Base-by-base conservation (phyloP, 2,329 filamentous ascomycete species). In the Xylaria sp. region DNA sequence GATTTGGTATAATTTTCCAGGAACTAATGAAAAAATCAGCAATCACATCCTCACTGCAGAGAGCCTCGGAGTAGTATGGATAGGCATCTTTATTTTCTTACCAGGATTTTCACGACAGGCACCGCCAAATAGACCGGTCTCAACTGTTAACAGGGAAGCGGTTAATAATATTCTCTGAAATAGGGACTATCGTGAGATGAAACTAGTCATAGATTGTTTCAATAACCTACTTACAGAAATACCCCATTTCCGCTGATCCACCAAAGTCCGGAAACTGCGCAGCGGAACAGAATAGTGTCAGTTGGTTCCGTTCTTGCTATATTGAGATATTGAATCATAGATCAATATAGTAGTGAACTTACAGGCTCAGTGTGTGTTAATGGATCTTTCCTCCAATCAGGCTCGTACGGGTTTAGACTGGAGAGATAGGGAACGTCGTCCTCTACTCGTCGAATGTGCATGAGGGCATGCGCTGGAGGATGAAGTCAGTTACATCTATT, bases 191-290 rank as follows among this genome's bases (percentile, higher is more conserved):
- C 29, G 3, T 3, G 7, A 31, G 29, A 31, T 31, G 29, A 31
- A 31, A 3, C 29, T 7, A 3, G 29, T 31, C 7, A 31, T 31
- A 7, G 29, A 7, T 31, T 7, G 7, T 31, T 31, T 31, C 29
- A 31, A 31, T 31, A 31, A 4, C 29, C 7, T 31, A 31, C 29
- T 31, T 31, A 31, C 29, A 4, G 29, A 31, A 3, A 7, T 31
- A 31, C 58, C 68, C 68, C 29, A 61, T 42, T 29, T 69, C 68
- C 11, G 54, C 29, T 17, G 39, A n/a, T 57, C 33, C 33, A 7
- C 5, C 17, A 31, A 63, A 69, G 20, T 68, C 62, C 33, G 66
- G 4, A 53, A 50, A 68, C 65, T 68, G 33, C 27, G 29, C 13
- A 17, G 31, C 20, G 25, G 3, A 56, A 17, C 27, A 6, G 17